Percentiles rank a stretch among this genome's conserved stretches.
These are phyloP conservation scores for Samsoniella hepiali DNA, from an alignment of 2,329 filamentous ascomycete species.

Conservation along the genomic window DNA sequence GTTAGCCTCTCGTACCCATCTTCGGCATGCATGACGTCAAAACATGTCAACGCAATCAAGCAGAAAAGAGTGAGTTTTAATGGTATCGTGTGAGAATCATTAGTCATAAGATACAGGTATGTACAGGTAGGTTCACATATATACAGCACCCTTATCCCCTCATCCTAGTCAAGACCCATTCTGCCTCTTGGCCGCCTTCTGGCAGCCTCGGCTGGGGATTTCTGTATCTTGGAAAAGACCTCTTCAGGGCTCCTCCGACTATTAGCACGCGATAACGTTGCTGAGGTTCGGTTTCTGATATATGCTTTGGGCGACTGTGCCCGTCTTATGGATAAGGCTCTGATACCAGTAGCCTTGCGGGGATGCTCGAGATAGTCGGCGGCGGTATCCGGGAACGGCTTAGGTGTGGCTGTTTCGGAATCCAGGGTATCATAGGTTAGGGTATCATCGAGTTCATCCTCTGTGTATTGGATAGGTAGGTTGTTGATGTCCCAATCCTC, in stretches of 20 bases:
- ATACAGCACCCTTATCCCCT: slow-evolving; percentile 36
- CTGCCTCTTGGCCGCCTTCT: slow-evolving; percentile 41
- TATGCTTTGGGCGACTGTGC: slow-evolving; percentile 36
- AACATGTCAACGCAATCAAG: slow-evolving; percentile 1
- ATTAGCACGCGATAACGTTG: slow-evolving; percentile 25
- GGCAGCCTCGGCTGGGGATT: slow-evolving; percentile 39
- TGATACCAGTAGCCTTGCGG: slow-evolving; percentile 27
- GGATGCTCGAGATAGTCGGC: slow-evolving; percentile 38
- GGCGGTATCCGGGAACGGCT: slow-evolving; percentile 33
- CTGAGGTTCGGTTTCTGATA: slow-evolving; percentile 29
- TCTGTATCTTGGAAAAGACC: slow-evolving; percentile 46
- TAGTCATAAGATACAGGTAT: slow-evolving; percentile 39
- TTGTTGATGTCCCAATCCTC: slow-evolving; percentile 35
- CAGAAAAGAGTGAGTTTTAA: neutral
- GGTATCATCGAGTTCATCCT: slow-evolving; percentile 36
- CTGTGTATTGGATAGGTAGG: slow-evolving; percentile 38
- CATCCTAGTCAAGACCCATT: slow-evolving; percentile 40
- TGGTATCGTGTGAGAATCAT: slow-evolving; percentile 24
- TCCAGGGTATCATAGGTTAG: slow-evolving; percentile 35
- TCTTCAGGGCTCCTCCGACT: slow-evolving; percentile 47
- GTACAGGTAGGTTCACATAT: slow-evolving; percentile 38
- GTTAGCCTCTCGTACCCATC: neutral
- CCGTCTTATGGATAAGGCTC: slow-evolving; percentile 33
- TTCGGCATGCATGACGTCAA: neutral
- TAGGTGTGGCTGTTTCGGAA: slow-evolving; percentile 44